Evolutionary conservation across 2,329 filamentous ascomycete species (phyloP), one percentile per base, ranked within the genome.

Genomic region (Aspergillus vadensis): DNA sequence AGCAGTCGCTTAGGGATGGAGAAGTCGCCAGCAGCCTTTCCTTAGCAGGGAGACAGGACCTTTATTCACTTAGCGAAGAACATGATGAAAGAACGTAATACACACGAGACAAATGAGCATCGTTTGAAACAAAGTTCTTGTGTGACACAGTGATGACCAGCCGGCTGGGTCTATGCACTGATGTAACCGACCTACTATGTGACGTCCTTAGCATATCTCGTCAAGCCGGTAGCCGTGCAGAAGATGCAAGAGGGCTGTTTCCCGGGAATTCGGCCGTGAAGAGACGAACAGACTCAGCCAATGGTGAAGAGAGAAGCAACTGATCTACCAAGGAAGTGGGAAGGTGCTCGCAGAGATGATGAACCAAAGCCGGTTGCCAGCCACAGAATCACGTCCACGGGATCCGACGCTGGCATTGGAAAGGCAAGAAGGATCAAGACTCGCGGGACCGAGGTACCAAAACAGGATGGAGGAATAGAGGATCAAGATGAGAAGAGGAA

Each of bases 21-120:
- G 59, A 52, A 27, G 27, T 53, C 44, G 51, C 53, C 47, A 32
- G 55, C 57, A 56, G 57, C 57, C 60, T 63, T 58, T 52, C 38
- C 41, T 50, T 32, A 48, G 53, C 38, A 49, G n/a, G 39, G 32
- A 54, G 44, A 43, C 27, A 54, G 27, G 15, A 48, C 52, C 36
- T 43, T 38, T 19, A 44, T 32, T 57, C 44, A 57, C 32, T 38
- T 36, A 50, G 47, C 30, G 30, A 23, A 48, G 47, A 44, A 15
- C 39, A 21, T 25, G 36, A 25, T 23, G 43, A 15, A 36, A 49
- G 39, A 38, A 51, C 21, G 50, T 57, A 54, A 57, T 52, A 64
- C 59, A 15, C 49, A 65, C 63, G 27, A 55, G 56, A 39, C 59
- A 57, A 64, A 57, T 55, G 30, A 57, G 62, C 63, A 65, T 65